Evolutionary conservation across 2,329 filamentous ascomycete genomes (phyloP).

Genomic region (Trichoderma sp.): DNA sequence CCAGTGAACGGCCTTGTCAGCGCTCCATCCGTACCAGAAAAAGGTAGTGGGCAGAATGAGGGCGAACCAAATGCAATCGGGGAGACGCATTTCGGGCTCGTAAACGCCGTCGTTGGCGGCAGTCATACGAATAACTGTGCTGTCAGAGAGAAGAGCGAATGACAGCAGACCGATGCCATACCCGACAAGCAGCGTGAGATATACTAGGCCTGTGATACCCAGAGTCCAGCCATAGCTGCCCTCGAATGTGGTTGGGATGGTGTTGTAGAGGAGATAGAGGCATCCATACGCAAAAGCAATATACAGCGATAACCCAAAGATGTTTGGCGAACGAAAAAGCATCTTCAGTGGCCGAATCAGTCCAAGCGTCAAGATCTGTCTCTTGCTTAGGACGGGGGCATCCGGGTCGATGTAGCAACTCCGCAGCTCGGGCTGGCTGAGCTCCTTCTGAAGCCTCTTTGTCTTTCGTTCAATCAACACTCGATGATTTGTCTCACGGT

Average conservation of each 20-base stretch:
- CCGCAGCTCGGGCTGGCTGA: neutral
- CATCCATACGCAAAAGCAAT: constrained; percentile 12
- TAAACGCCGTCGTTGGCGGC: constrained; percentile 20
- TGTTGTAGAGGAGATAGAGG: constrained; percentile 27
- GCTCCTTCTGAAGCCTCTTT: neutral
- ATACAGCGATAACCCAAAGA: constrained; percentile 44
- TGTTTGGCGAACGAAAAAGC: constrained; percentile 52
- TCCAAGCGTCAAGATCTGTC: neutral
- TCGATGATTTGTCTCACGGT: constrained; percentile 2
- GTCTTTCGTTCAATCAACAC: constrained; percentile 9
- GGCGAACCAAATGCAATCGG: constrained; percentile 36
- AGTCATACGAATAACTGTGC: constrained; percentile 38
- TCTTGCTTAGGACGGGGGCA: neutral
- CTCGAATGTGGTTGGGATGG: constrained; percentile 52
- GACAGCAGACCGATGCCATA: neutral
- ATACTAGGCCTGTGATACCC: constrained; percentile 4
- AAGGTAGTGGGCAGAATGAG: constrained; percentile 36
- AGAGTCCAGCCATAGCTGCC: constrained; percentile 24
- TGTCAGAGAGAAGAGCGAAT: constrained; percentile 41
- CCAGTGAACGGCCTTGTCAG: constrained; percentile 36
- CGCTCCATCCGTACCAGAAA: constrained; percentile 40
- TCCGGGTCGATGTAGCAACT: constrained; percentile 1
- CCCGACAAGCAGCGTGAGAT: neutral
- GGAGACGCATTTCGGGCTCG: constrained; percentile 38
- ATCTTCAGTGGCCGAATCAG: constrained; percentile 36